A percentile compares a stretch with the other conserved stretches of the same genome.
These are phyloP conservation scores for Aspergillus felis DNA, from an alignment of 2,329 filamentous ascomycete species.

Conservation along the genomic window DNA sequence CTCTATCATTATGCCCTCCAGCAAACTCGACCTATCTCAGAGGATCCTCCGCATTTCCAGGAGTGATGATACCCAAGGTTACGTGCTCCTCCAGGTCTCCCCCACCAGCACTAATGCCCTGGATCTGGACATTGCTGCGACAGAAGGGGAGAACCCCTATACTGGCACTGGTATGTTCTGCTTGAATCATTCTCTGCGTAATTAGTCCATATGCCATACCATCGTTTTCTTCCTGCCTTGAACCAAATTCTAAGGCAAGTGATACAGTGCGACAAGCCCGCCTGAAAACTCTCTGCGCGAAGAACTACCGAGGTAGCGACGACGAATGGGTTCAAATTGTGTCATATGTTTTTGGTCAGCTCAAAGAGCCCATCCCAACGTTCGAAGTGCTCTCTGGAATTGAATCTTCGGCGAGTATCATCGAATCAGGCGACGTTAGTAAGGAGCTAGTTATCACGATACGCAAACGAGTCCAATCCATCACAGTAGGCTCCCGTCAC, in stretches of 20 bases:
- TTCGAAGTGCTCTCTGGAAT: slow-evolving; percentile 23
- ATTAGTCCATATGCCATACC: not conserved
- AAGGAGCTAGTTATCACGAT: slow-evolving; percentile 39
- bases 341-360: slow-evolving; percentile 32
- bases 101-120: slow-evolving; percentile 36
- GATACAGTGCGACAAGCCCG: slow-evolving; percentile 34
- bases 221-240: not conserved
- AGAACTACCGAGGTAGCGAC: slow-evolving; percentile 41
- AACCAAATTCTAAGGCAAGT: slow-evolving; percentile 7
- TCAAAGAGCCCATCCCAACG: slow-evolving; percentile 11
- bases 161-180: slow-evolving; percentile 39
- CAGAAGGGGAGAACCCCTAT: slow-evolving; percentile 56
- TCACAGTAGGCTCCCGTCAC: slow-evolving; percentile 40
- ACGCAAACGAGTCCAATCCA: slow-evolving; percentile 45
- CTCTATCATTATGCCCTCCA: slow-evolving; percentile 6
- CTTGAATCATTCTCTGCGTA: not conserved
- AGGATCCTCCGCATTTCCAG: slow-evolving; percentile 49
- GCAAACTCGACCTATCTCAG: slow-evolving; percentile 12
- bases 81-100: slow-evolving; percentile 50
- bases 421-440: slow-evolving; percentile 20
- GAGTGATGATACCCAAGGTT: slow-evolving; percentile 37
- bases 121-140: slow-evolving; percentile 54
- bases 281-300: slow-evolving; percentile 37
- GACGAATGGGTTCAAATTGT: slow-evolving; percentile 41
- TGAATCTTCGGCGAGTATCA: slow-evolving; percentile 30